A percentile compares a stretch with the other conserved stretches of the same genome.
Evolutionary conservation across 2,329 filamentous ascomycete genomes (phyloP).

Genomic region (Alternaria burnsii): DNA sequence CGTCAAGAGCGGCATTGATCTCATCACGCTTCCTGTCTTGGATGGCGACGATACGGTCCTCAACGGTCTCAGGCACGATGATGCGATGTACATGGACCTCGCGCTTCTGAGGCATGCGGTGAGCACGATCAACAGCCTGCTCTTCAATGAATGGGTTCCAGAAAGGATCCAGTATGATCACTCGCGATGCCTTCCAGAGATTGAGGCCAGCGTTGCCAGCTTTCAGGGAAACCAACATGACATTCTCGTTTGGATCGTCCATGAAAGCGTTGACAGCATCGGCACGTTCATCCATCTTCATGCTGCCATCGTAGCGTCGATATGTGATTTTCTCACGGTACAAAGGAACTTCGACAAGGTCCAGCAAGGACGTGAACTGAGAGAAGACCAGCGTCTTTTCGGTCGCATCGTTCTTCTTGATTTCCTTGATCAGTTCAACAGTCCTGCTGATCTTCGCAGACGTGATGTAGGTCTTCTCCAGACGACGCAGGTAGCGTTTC

Average conservation of each 20-base stretch:
- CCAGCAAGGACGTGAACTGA: slow-evolving; percentile 81
- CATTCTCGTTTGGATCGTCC: slow-evolving; percentile 65
- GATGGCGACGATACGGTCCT: slow-evolving; percentile 82
- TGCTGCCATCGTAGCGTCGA: slow-evolving; percentile 78
- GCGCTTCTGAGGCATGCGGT: slow-evolving; percentile 82
- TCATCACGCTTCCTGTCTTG: slow-evolving; percentile 81
- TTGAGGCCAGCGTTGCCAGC: slow-evolving; percentile 89
- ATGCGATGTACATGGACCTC: slow-evolving; percentile 83
- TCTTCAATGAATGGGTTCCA: slow-evolving; percentile 95
- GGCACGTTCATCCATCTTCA: slow-evolving; percentile 72
- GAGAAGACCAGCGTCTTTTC: slow-evolving; percentile 86
- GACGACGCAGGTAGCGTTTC: slow-evolving; percentile 72
- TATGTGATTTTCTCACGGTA: slow-evolving; percentile 65
- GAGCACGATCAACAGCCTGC: slow-evolving; percentile 88
- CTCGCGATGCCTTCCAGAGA: slow-evolving; percentile 80
- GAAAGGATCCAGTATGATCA: slow-evolving; percentile 91
- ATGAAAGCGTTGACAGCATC: slow-evolving; percentile 73
- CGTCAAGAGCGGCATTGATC: slow-evolving; percentile 81
- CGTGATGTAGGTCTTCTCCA: slow-evolving; percentile 73
- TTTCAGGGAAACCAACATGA: slow-evolving; percentile 82
- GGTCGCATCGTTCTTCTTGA: slow-evolving; percentile 59
- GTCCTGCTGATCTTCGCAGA: slow-evolving; percentile 79
- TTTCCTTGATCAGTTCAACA: slow-evolving; percentile 67
- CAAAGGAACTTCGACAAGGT: slow-evolving; percentile 78
- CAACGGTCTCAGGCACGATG: slow-evolving; percentile 78